Evolutionary conservation across 495 filamentous ascomycete species (phyloP).

Genomic region (Aspergillus indologenus): DNA sequence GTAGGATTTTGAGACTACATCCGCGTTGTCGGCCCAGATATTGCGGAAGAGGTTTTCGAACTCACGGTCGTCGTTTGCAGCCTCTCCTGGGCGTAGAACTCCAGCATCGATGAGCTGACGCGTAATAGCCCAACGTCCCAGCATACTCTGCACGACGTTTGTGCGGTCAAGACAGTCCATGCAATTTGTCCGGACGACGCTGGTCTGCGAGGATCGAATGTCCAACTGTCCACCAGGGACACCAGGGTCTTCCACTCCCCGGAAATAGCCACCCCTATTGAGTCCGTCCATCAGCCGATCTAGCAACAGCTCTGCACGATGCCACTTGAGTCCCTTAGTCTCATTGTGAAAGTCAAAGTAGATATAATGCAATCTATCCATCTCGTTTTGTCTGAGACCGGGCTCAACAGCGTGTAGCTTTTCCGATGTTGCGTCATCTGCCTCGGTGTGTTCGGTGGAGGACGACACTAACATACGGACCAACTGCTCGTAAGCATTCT

Average conservation of each 20-base stretch:
- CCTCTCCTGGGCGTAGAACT: slow-evolving; percentile 66
- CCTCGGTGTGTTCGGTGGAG: slow-evolving; percentile 59
- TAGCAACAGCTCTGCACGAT: slow-evolving; percentile 82
- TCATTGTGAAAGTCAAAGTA: slow-evolving; percentile 99
- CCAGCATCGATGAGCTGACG: slow-evolving; percentile 81
- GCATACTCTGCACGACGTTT: slow-evolving; percentile 95
- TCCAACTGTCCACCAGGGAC: slow-evolving; percentile 67
- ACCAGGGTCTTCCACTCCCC: slow-evolving; percentile 80
- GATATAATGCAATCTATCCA: slow-evolving; percentile 85
- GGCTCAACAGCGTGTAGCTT: slow-evolving; percentile 78
- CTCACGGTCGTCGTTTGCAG: slow-evolving; percentile 62
- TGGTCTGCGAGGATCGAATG: slow-evolving; percentile 72
- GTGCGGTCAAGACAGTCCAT: slow-evolving; percentile 99
- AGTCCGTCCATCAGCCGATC: slow-evolving; percentile 73
- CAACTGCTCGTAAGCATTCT: slow-evolving; percentile 88
- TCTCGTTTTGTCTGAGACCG: slow-evolving; percentile 52
- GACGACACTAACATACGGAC: slow-evolving; percentile 69
- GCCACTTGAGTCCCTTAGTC: slow-evolving; percentile 90
- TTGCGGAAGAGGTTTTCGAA: slow-evolving; percentile 92
- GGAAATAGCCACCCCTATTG: slow-evolving; percentile 81
- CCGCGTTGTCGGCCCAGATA: slow-evolving; percentile 97
- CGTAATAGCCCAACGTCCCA: slow-evolving; percentile 83
- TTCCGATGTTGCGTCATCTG: slow-evolving; percentile 60
- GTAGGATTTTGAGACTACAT: slow-evolving; percentile 87
- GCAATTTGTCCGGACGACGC: slow-evolving; percentile 93